These are phyloP conservation scores for Diaporthe vexans DNA, from an alignment of 2,329 filamentous ascomycete genomes.

Conservation along the genomic window DNA sequence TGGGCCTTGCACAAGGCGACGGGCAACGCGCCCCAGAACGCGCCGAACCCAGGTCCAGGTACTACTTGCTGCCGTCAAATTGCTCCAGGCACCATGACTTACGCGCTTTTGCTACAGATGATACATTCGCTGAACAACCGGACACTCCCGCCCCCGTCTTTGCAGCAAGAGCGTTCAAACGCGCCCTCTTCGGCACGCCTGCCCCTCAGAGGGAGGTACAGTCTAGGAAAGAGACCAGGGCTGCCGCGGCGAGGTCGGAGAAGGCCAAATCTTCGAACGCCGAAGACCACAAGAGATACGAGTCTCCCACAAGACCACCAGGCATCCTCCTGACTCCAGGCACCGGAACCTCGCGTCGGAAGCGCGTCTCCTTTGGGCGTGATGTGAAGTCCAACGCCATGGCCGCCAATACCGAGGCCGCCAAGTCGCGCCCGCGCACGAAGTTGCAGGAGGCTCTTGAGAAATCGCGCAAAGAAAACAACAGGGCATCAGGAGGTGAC, in stretches of 20 bases:
- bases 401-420: conserved; percentile 47
- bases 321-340: conserved; percentile 76
- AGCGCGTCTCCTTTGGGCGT: conserved; percentile 75
- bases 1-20: conserved; percentile 68
- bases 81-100: not conserved
- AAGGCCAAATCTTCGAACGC: conserved; percentile 32
- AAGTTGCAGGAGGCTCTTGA: conserved; percentile 62
- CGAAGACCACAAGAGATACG: conserved; percentile 43
- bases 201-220: conserved; percentile 47
- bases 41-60: conserved; percentile 48
- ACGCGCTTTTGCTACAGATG: conserved; percentile 48
- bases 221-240: conserved; percentile 45
- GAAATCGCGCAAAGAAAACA: conserved; percentile 52
- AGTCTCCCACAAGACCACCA: conserved; percentile 64
- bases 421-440: conserved; percentile 54
- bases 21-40: conserved; percentile 47
- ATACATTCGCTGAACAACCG: conserved; percentile 67
- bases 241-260: conserved; percentile 46
- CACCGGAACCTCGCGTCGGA: conserved; percentile 70
- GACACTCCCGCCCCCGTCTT: conserved; percentile 78
- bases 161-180: conserved; percentile 75
- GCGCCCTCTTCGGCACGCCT: conserved; percentile 74
- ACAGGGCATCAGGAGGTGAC: conserved; percentile 45
- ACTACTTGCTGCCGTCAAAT: not conserved
- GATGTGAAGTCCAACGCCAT: conserved; percentile 61